These are phyloP conservation scores for Kitagawia praeruptora DNA, from an alignment of 129 eudicot species.

Conservation along the genomic window DNA sequence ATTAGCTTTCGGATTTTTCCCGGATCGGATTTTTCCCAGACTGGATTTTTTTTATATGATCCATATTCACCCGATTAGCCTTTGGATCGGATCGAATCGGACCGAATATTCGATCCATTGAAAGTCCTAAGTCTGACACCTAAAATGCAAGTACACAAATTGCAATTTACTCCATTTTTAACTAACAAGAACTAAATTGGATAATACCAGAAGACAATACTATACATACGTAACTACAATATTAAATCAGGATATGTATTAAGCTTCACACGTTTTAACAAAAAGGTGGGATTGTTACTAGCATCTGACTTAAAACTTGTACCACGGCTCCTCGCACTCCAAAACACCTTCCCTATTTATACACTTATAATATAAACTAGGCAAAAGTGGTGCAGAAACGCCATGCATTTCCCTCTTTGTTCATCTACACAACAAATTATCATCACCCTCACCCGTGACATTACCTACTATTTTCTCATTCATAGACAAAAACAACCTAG, in stretches of 20 bases:
- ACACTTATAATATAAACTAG: slow-evolving; percentile 58
- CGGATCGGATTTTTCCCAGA: too few relatives aligned
- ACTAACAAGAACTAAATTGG: background rate
- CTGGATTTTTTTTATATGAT: too few relatives aligned
- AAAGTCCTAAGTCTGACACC: too few relatives aligned
- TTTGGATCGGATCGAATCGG: too few relatives aligned
- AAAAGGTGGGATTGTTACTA: background rate
- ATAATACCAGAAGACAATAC: background rate
- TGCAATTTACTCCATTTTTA: too few relatives aligned
- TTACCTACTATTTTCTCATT: slow-evolving; percentile 33
- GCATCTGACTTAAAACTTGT: background rate
- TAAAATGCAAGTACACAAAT: too few relatives aligned
- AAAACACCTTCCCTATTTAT: slow-evolving; percentile 53
- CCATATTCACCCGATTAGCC: too few relatives aligned
- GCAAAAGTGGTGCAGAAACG: slow-evolving; percentile 82
- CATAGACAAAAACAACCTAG: slow-evolving; percentile 60
- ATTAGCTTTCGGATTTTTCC: too few relatives aligned
- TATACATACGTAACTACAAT: background rate
- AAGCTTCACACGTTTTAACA: background rate
- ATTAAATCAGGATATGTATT: background rate
- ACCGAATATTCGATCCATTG: too few relatives aligned
- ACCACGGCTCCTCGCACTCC: slow-evolving; percentile 40
- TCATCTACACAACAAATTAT: slow-evolving; percentile 13
- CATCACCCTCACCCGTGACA: slow-evolving; percentile 18
- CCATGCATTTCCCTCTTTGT: slow-evolving; percentile 63